Evolutionary conservation across 73 alveolate genomes (phyloP), one percentile per base, ranked within the genome.

Genomic region (Paramecium bursaria): DNA sequence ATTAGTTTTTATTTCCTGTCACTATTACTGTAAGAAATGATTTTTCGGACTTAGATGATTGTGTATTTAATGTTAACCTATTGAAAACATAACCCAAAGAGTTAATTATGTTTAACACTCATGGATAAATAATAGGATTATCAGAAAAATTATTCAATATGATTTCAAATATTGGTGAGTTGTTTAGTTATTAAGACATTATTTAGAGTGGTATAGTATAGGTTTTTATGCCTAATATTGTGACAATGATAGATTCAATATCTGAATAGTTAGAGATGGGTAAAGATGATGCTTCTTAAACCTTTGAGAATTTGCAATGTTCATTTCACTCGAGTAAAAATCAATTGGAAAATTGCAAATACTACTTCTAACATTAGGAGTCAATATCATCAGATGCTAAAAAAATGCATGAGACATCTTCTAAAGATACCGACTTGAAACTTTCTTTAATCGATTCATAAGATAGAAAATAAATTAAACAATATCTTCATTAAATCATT

Each of bases 31-130:
- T 67, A n/a, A 67, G 82, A 67, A 42, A 67, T 19, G 82, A 67
- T 39, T 67, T 67, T 67, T 2, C 82, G 0, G 44, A 67, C 44
- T 9, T 67, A 4, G 82, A 67, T 2, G 82, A 67, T 67, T 67
- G 82, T n/a, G 23, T 42, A 0, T 67, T 67, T 42, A 39, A 67
- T 67, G 82, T 67, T 67, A 30, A 47, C 21, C 17, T 67, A 42
- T 19, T 67, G 30, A 67, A 67, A 13, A 47, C 44, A 21, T 19
- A 53, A 67, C 44, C 44, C 44, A 25, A 67, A 23, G 82, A 67
- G 33, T 9, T 23, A 4, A 67, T 67, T 31, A 67, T 67, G 82
- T 67, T 67, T 67, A 57, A 67, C 44, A 13, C 39, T 11, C 82
- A 47, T 33, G 82, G 82, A 0, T 14, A 29, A 30, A 35, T 67